Evolutionary conservation across 345 rosid species (phyloP).

Genomic region (Sapria himalayana): DNA sequence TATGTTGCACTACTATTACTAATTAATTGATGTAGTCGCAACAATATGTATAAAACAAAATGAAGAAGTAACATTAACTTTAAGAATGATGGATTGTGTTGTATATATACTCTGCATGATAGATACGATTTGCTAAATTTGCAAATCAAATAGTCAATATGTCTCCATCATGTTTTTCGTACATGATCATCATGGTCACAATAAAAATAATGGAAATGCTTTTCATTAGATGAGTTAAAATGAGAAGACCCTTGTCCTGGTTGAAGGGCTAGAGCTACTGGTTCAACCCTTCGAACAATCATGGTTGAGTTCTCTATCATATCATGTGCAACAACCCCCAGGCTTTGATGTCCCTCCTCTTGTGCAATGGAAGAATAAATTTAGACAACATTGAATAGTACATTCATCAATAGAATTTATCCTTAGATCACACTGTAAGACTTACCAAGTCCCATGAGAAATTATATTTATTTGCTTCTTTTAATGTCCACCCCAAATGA

Average conservation of each 20-base stretch:
- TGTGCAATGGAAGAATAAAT: constrained; percentile 1
- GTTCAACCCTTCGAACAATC: neutral
- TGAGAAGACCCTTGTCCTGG: neutral
- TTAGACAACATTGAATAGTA: neutral
- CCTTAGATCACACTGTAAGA: neutral
- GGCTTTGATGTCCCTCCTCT: neutral
- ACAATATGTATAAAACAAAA: neutral
- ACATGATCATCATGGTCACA: neutral
- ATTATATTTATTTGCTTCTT: neutral
- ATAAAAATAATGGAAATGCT: neutral
- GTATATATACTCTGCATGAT: neutral
- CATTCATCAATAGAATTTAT: neutral
- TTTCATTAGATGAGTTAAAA: neutral
- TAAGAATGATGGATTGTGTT: neutral
- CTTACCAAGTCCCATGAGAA: constrained; percentile 1
- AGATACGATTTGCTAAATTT: neutral
- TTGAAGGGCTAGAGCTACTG: neutral
- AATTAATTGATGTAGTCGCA: neutral
- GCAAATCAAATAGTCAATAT: neutral
- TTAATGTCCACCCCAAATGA: neutral
- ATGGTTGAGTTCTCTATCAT: neutral
- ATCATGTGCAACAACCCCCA: neutral
- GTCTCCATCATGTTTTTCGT: neutral
- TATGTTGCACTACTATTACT: neutral
- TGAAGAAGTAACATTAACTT: neutral